These are phyloP conservation scores for Boletus sp. DNA, from an alignment of 768 basidiomycete genomes.

Conservation along the genomic window DNA sequence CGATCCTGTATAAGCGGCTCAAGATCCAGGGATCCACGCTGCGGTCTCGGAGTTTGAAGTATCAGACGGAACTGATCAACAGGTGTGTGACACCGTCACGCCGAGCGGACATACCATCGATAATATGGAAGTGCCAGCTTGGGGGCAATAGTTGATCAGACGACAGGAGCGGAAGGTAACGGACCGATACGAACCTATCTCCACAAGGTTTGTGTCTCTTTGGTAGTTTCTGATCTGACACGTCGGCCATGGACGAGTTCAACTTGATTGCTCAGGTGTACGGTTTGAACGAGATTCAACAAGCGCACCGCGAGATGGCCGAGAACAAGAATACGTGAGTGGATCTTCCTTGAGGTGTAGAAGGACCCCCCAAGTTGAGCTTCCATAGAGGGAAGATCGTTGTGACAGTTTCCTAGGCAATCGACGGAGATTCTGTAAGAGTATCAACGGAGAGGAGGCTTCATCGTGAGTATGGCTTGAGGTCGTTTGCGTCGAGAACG, in stretches of 20 bases:
- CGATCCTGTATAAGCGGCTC: slow-evolving; percentile 80
- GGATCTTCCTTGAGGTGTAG: not conserved
- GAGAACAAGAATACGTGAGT: slow-evolving; percentile 55
- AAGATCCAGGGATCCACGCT: slow-evolving; percentile 87
- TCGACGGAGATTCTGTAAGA: slow-evolving; percentile 8
- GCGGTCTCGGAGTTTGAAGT: slow-evolving; percentile 66
- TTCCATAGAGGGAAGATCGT: slow-evolving; percentile 33
- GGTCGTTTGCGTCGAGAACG: slow-evolving; percentile 4
- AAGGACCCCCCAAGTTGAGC: not conserved
- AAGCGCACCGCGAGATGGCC: slow-evolving; percentile 84
- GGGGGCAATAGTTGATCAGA: slow-evolving; percentile 49
- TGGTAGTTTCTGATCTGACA: slow-evolving; percentile 10
- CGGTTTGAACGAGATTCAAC: slow-evolving; percentile 73
- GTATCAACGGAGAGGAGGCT: not conserved
- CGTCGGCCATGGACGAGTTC: slow-evolving; percentile 10
- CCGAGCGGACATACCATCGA: not conserved
- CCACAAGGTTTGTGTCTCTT: slow-evolving; percentile 55
- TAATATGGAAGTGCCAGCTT: slow-evolving; percentile 42
- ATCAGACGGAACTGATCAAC: slow-evolving; percentile 70
- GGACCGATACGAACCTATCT: slow-evolving; percentile 72
- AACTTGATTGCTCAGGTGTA: slow-evolving; percentile 53
- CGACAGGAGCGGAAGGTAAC: slow-evolving; percentile 53
- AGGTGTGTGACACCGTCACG: slow-evolving; percentile 37
- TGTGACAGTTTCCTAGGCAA: slow-evolving; percentile 22
- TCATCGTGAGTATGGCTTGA: slow-evolving; percentile 3